These are phyloP conservation scores for Spergularia azorica DNA, from an alignment of 179 eudicot species.

Conservation along the genomic window DNA sequence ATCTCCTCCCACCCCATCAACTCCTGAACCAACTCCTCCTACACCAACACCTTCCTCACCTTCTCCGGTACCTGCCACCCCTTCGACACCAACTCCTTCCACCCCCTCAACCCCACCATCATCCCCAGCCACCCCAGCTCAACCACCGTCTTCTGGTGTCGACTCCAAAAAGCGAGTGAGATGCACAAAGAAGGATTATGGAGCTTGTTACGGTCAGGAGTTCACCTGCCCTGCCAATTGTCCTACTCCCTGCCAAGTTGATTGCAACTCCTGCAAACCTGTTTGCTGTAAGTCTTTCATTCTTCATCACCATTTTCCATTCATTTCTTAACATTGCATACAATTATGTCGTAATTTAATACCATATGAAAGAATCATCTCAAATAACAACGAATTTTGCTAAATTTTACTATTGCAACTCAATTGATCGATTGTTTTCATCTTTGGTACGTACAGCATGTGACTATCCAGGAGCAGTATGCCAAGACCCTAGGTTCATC, in stretches of 20 bases:
- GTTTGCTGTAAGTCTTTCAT: constrained; percentile 35
- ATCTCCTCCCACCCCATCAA: background rate
- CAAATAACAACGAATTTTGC: no score
- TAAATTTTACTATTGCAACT: no score
- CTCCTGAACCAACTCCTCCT: background rate
- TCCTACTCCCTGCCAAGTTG: constrained; percentile 44
- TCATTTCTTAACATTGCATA: no score
- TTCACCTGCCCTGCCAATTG: constrained; percentile 41
- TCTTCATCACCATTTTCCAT: no score
- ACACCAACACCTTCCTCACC: constrained; percentile 20
- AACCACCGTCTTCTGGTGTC: constrained; percentile 20
- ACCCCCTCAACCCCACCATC: constrained; percentile 2
- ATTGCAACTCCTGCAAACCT: constrained; percentile 45
- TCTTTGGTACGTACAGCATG: constrained; percentile 42
- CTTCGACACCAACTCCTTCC: background rate
- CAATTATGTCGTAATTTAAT: no score
- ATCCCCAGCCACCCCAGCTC: background rate
- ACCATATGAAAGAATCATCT: no score
- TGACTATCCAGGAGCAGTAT: constrained; percentile 72
- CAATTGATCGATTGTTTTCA: no score
- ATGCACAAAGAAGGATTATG: constrained; percentile 35
- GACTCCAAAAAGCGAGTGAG: constrained; percentile 36
- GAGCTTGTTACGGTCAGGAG: constrained; percentile 37
- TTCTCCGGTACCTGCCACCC: background rate
- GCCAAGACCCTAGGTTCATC: constrained; percentile 73